Percentiles rank a stretch among this genome's conserved stretches.
phyloP scores from a whole-genome alignment of 2,329 filamentous ascomycete species.

The Colletotrichum musae region DNA sequence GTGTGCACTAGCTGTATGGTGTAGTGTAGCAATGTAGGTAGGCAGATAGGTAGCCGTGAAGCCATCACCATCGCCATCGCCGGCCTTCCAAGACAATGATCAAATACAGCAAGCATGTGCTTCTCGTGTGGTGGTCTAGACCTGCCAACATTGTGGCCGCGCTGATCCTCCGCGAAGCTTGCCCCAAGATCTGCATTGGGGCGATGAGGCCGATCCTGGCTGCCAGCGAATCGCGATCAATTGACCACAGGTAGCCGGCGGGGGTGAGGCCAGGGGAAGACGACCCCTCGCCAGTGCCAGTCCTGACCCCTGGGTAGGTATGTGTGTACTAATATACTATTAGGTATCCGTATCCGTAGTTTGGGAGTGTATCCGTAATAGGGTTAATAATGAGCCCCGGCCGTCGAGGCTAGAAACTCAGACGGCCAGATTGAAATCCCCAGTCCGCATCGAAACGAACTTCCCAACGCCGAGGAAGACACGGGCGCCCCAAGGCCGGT shows the following conservation, averaged over 20 bases:
- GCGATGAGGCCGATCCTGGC: neutral
- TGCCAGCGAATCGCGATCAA: constrained; percentile 18
- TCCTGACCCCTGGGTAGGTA: no score
- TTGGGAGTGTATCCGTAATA: no score
- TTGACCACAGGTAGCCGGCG: neutral
- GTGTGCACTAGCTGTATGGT: no score
- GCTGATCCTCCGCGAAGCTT: constrained; percentile 33
- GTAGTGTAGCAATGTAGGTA: no score
- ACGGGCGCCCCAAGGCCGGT: no score
- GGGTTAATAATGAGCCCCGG: no score
- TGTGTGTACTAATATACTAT: no score
- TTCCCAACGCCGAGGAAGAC: neutral
- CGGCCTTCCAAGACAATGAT: constrained; percentile 15
- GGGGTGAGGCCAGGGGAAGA: neutral
- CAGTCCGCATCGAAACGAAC: constrained; percentile 10
- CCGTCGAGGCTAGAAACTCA: no score
- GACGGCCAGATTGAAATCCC: neutral
- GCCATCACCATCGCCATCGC: constrained; percentile 5
- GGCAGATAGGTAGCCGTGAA: neutral
- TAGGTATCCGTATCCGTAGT: no score
- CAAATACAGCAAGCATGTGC: constrained; percentile 28
- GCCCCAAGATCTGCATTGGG: constrained; percentile 26
- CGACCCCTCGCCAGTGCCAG: neutral
- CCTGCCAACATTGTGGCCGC: constrained; percentile 18
- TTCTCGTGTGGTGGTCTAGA: constrained; percentile 30